Percentiles rank a stretch among this genome's conserved stretches.
Conservation (phyloP, 106 monocot genomes). For the Allium cepa region DNA sequence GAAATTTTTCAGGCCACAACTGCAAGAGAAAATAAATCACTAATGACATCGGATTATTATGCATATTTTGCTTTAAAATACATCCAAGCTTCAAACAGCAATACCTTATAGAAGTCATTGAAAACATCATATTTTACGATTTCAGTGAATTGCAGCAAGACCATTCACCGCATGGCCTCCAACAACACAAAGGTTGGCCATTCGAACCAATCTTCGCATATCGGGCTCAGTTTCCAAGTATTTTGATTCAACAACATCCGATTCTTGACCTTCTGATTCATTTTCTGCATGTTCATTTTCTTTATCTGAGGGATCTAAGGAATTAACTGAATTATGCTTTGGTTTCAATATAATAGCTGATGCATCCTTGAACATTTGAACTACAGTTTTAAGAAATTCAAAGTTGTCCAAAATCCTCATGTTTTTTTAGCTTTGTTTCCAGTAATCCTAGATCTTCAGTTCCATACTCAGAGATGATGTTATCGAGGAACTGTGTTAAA, state of each 20-base stretch:
- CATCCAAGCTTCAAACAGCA: neutral
- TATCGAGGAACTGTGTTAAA: slow-evolving; percentile 57
- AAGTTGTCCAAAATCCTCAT: slow-evolving; percentile 96
- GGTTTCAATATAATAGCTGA: slow-evolving; percentile 32
- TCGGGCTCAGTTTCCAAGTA: slow-evolving; percentile 35
- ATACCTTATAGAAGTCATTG: slow-evolving; percentile 87
- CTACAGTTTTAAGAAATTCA: slow-evolving; percentile 62
- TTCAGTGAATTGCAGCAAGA: slow-evolving; percentile 94
- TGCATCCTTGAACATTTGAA: slow-evolving; percentile 49
- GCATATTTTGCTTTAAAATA: neutral
- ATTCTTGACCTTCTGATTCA: slow-evolving; percentile 30
- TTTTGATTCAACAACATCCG: slow-evolving; percentile 28
- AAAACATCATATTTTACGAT: slow-evolving; percentile 95
- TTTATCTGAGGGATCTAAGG: slow-evolving; percentile 22
- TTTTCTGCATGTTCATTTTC: slow-evolving; percentile 14
- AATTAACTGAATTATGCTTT: slow-evolving; percentile 22
- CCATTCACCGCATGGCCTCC: slow-evolving; percentile 94
- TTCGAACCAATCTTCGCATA: slow-evolving; percentile 73
- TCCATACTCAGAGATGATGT: slow-evolving; percentile 65
- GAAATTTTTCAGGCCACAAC: slow-evolving; percentile 94
- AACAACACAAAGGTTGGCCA: slow-evolving; percentile 94
- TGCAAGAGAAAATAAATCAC: slow-evolving; percentile 13
- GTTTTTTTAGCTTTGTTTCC: slow-evolving; percentile 70
- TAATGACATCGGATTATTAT: neutral
- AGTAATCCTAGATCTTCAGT: slow-evolving; percentile 58